phyloP scores from a whole-genome alignment of 2,329 filamentous ascomycete species.

The Pleoardoris graminearum region DNA sequence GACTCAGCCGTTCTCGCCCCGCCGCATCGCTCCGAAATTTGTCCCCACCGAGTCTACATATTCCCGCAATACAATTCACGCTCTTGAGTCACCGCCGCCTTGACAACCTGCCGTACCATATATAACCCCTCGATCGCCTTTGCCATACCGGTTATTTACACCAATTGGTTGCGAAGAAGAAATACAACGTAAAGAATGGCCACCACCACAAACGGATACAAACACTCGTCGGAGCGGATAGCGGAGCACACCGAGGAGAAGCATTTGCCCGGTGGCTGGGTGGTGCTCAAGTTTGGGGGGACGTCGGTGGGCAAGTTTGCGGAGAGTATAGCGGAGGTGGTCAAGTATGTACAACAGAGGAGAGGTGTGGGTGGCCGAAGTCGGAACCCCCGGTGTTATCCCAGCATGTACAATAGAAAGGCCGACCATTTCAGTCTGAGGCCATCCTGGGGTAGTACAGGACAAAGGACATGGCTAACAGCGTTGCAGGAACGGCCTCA shows the following conservation, averaged over 20 bases:
- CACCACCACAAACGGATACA: slow-evolving; percentile 37
- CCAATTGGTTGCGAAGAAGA: background rate
- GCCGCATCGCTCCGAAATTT: slow-evolving; percentile 2
- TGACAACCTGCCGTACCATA: background rate
- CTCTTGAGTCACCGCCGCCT: background rate
- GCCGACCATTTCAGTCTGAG: no score
- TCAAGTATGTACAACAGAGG: slow-evolving; percentile 52
- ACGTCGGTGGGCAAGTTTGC: slow-evolving; percentile 96
- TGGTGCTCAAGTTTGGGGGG: slow-evolving; percentile 93
- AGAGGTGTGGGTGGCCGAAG: no score
- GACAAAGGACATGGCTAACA: background rate
- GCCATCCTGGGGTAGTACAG: background rate
- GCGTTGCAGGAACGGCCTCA: slow-evolving; percentile 53
- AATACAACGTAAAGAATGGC: slow-evolving; percentile 24
- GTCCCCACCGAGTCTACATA: background rate
- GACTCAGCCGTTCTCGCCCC: background rate
- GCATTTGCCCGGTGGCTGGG: slow-evolving; percentile 64
- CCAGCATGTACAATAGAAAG: no score
- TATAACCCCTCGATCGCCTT: background rate
- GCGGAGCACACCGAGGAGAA: slow-evolving; percentile 49
- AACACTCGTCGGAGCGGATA: slow-evolving; percentile 43
- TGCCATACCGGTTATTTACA: no score
- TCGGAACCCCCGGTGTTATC: no score
- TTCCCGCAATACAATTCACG: slow-evolving; percentile 4
- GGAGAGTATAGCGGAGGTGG: slow-evolving; percentile 64